Conservation (phyloP, 257 asterid genomes). For the Solanum clarkiae region DNA sequence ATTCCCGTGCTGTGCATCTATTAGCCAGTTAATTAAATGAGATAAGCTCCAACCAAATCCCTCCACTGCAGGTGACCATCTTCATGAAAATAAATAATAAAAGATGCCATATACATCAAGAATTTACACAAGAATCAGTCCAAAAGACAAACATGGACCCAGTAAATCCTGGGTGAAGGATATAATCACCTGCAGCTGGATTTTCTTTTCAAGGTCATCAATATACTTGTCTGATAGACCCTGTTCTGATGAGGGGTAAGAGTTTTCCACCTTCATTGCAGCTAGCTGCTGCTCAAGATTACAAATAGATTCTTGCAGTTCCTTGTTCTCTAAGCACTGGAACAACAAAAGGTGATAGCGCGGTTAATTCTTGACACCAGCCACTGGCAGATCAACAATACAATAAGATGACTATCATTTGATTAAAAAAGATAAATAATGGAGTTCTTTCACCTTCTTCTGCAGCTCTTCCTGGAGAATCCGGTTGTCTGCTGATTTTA, state of each 20-base stretch:
- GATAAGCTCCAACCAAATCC: background rate
- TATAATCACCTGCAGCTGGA: constrained; percentile 61
- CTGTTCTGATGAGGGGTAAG: constrained; percentile 27
- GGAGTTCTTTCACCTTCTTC: constrained; percentile 42
- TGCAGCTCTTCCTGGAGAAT: constrained; percentile 90
- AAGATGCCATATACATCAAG: background rate
- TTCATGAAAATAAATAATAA: background rate
- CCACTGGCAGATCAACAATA: background rate
- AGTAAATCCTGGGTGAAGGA: background rate
- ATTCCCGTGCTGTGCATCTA: background rate
- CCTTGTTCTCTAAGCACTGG: constrained; percentile 73
- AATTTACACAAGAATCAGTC: background rate
- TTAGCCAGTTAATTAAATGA: background rate
- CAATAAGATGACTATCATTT: background rate
- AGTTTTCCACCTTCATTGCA: constrained; percentile 28
- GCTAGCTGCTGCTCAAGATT: constrained; percentile 64
- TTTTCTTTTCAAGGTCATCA: constrained; percentile 57
- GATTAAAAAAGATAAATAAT: background rate
- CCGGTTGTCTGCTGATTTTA: constrained; percentile 86
- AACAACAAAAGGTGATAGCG: constrained; percentile 8
- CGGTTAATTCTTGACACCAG: background rate
- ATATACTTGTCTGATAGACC: constrained; percentile 38
- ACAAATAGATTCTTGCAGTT: constrained; percentile 45
- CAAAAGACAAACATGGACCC: background rate
- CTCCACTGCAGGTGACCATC: background rate